These are phyloP conservation scores for Alnus rubra DNA, from an alignment of 306 rosid species.

Conservation along the genomic window DNA sequence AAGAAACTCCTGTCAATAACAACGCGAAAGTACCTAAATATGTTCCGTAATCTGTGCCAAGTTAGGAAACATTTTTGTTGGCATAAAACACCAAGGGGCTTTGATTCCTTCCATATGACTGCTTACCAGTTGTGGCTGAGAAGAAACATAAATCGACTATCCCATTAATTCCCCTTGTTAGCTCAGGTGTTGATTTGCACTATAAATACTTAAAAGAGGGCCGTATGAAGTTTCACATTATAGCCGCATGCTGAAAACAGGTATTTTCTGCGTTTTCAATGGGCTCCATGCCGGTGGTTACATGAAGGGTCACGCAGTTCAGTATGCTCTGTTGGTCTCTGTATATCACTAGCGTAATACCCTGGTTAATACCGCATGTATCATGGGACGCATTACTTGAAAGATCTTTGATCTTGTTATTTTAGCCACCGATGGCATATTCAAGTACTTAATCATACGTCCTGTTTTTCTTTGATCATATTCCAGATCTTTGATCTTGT, in stretches of 20 bases:
- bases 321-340: background rate
- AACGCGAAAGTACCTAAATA: background rate
- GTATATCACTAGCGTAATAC: background rate
- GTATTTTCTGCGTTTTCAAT: background rate
- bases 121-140: constrained; percentile 41
- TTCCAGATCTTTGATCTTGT: background rate
- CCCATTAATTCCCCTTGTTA: constrained; percentile 13
- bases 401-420: background rate
- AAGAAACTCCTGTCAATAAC: constrained; percentile 17
- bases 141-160: constrained; percentile 6
- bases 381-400: background rate
- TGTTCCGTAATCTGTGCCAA: constrained; percentile 29
- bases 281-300: background rate
- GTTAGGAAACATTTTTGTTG: constrained; percentile 37
- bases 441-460: background rate
- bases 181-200: background rate
- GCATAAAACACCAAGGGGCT: constrained; percentile 29
- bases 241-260: too few relatives aligned
- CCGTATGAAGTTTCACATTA: background rate
- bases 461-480: too few relatives aligned
- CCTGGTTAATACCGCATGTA: background rate
- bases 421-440: background rate
- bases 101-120: constrained; percentile 38
- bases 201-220: background rate
- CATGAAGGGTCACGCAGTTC: background rate